phyloP scores from a whole-genome alignment of 768 basidiomycete species.

The Leccinum rimulosum region DNA sequence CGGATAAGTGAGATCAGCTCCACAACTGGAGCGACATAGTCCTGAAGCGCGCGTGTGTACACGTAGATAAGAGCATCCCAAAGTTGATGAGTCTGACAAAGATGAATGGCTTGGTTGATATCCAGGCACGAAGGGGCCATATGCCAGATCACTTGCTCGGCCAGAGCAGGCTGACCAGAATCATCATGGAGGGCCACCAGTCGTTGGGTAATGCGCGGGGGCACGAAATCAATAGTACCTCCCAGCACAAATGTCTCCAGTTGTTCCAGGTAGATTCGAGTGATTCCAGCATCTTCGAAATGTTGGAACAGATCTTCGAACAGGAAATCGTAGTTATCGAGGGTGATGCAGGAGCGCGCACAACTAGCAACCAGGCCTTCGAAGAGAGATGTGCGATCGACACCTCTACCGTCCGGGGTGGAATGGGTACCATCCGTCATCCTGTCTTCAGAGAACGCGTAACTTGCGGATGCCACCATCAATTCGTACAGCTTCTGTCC shows the following conservation, averaged over 20 bases:
- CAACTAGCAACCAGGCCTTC: slow-evolving; percentile 80
- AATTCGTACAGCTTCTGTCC: slow-evolving; percentile 76
- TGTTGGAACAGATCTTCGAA: slow-evolving; percentile 93
- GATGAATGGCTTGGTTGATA: slow-evolving; percentile 84
- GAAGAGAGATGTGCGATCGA: slow-evolving; percentile 88
- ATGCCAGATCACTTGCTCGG: slow-evolving; percentile 93
- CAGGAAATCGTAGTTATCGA: slow-evolving; percentile 80
- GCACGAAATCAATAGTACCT: slow-evolving; percentile 68
- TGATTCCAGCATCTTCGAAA: slow-evolving; percentile 82
- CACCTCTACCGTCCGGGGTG: slow-evolving; percentile 81
- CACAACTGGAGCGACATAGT: slow-evolving; percentile 87
- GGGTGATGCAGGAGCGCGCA: slow-evolving; percentile 74
- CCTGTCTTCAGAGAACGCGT: slow-evolving; percentile 93
- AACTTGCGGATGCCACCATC: slow-evolving; percentile 83
- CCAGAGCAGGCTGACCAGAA: slow-evolving; percentile 64
- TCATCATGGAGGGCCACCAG: slow-evolving; percentile 78
- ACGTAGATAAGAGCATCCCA: slow-evolving; percentile 96
- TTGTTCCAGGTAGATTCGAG: slow-evolving; percentile 76
- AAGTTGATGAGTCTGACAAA: slow-evolving; percentile 80
- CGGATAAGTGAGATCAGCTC: slow-evolving; percentile 79
- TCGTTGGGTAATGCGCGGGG: slow-evolving; percentile 85
- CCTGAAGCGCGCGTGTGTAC: slow-evolving; percentile 82
- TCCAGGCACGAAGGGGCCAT: slow-evolving; percentile 90
- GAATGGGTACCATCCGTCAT: slow-evolving; percentile 86
- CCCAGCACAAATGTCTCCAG: slow-evolving; percentile 82